phyloP scores from a whole-genome alignment of 768 basidiomycete species.

The Russula vinacea region DNA sequence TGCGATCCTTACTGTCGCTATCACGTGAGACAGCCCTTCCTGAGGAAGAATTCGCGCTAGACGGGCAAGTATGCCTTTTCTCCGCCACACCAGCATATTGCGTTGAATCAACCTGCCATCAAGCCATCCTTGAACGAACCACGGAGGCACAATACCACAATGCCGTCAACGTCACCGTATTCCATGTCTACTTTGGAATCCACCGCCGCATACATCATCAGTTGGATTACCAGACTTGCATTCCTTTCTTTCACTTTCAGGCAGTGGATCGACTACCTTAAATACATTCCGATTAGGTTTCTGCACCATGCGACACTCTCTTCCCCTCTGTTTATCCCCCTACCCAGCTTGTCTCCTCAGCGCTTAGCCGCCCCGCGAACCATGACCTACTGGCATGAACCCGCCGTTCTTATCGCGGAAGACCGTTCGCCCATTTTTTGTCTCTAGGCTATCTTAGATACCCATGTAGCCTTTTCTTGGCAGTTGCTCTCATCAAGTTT shows the following conservation, averaged over 20 bases:
- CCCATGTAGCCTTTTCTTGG: too few relatives aligned
- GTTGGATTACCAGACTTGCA: not conserved
- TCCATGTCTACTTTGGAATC: not conserved
- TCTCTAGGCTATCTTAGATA: not conserved
- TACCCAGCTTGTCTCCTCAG: not conserved
- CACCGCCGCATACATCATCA: too few relatives aligned
- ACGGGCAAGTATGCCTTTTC: too few relatives aligned
- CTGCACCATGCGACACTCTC: not conserved
- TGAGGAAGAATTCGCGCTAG: too few relatives aligned
- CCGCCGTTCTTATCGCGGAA: not conserved
- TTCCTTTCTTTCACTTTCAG: not conserved
- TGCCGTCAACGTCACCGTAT: not conserved
- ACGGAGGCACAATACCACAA: not conserved
- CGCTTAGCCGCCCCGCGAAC: not conserved
- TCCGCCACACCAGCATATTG: too few relatives aligned
- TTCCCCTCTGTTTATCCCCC: not conserved
- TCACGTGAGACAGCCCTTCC: too few relatives aligned
- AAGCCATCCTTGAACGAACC: too few relatives aligned
- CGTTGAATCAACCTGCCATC: not conserved
- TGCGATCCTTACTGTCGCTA: too few relatives aligned
- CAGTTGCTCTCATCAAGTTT: constrained; percentile 18
- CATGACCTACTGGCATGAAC: constrained; percentile 18
- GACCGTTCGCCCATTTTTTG: not conserved
- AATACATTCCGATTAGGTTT: not conserved
- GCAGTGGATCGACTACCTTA: not conserved